Conservation (phyloP, 2,329 filamentous ascomycete species). For the Aspergillus sp. region DNA sequence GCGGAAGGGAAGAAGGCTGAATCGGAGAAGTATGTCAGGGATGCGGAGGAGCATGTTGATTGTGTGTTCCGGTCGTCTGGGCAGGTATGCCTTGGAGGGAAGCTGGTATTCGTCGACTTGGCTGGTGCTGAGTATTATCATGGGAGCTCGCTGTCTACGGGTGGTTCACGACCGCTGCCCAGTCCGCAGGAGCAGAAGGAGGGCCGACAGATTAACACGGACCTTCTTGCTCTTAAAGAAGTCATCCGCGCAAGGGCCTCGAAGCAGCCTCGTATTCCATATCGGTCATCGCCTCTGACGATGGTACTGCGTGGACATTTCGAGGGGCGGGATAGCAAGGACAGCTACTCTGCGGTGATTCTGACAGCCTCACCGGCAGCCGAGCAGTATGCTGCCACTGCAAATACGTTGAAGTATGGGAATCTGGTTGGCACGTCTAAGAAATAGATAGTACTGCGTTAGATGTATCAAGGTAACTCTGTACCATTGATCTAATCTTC, state of each 20-base stretch:
- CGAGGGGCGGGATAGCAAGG: not conserved
- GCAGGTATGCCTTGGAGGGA: slow-evolving; percentile 40
- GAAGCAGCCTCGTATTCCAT: slow-evolving; percentile 40
- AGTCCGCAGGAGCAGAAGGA: slow-evolving; percentile 42
- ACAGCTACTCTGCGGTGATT: slow-evolving; percentile 36
- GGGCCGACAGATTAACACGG: slow-evolving; percentile 47
- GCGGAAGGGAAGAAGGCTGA: slow-evolving; percentile 41
- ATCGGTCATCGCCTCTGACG: slow-evolving; percentile 43
- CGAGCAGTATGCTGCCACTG: slow-evolving; percentile 40
- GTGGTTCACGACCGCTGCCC: slow-evolving; percentile 23
- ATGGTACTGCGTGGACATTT: slow-evolving; percentile 47
- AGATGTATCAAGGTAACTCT: no score
- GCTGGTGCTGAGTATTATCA: slow-evolving; percentile 47
- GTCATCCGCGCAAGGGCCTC: slow-evolving; percentile 45
- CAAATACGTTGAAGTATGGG: slow-evolving; percentile 48
- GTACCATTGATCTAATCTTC: no score
- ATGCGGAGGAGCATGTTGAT: slow-evolving; percentile 35
- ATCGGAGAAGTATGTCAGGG: slow-evolving; percentile 34
- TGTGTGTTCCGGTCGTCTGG: slow-evolving; percentile 22
- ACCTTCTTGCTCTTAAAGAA: slow-evolving; percentile 48
- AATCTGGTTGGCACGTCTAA: slow-evolving; percentile 37
- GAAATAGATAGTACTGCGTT: not conserved
- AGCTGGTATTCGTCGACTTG: slow-evolving; percentile 48
- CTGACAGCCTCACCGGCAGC: slow-evolving; percentile 41
- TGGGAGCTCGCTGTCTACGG: slow-evolving; percentile 20